Evolutionary conservation across 2,329 filamentous ascomycete species (phyloP), one percentile per base, ranked within the genome.

Genomic region (Hortaea werneckii): DNA sequence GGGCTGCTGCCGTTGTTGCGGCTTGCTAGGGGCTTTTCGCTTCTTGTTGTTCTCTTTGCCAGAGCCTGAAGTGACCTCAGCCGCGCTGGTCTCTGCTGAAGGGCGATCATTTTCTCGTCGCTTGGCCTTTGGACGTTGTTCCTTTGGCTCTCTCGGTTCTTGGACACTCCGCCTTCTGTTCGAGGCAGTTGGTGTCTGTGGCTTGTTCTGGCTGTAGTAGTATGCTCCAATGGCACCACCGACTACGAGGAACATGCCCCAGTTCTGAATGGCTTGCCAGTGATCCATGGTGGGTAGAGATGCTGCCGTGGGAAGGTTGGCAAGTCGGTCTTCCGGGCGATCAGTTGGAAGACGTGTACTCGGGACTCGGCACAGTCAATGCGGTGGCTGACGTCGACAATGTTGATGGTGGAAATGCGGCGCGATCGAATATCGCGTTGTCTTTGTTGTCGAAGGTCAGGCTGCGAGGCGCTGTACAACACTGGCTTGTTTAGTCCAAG

Each of bases 21-120:
- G 40, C 49, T 44, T 52, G 45, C 30, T 50, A 40, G 48, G 53
- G 12, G 53, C 57, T 47, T 65, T 66, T 39, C 58, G 55, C 56
- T 66, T 66, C 53, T 64, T 65, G 8, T 39, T 9, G 7, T 12
- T 6, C 29, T 43, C 53, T 26, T 38, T 44, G 38, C 51, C 37
- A 29, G 20, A 29, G 29, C 3, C 29, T 9, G 29, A 7, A 9
- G 40, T 13, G 7, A 12, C 40, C 44, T 13, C 51, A 51, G 34
- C 48, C 51, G 35, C 28, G 45, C 32, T 44, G 43, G 41, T 50
- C 47, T 56, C 54, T 8, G 50, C 43, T 20, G 46, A 41, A 49
- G 32, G 51, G 51, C 43, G 48, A 54, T 28, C 50, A 43, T 44
- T 57, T 42, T 54, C 28, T 40, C 49, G 41, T 50, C 52, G 42